Percentiles rank a stretch among this genome's conserved stretches.
Conservation (phyloP, 345 rosid species). For the Acer campestre region DNA sequence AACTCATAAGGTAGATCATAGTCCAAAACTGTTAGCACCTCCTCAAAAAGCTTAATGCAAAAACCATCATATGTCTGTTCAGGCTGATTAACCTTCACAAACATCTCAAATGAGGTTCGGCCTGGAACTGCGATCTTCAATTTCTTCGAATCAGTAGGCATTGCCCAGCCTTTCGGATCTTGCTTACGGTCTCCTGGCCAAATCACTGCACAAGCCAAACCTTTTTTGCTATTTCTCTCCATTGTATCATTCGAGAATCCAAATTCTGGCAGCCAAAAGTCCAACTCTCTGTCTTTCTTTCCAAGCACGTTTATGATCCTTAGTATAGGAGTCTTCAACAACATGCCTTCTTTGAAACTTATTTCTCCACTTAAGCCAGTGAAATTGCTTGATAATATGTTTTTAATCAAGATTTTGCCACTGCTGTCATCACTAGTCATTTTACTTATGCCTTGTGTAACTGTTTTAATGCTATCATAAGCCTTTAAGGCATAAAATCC, state of each 20-base stretch:
- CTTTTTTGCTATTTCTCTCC: neutral
- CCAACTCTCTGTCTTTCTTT: slow-evolving; percentile 39
- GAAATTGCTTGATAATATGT: slow-evolving; percentile 30
- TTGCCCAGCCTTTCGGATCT: slow-evolving; percentile 45
- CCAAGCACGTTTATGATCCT: slow-evolving; percentile 44
- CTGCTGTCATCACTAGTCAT: neutral
- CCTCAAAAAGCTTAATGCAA: slow-evolving; percentile 47
- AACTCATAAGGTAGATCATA: slow-evolving; percentile 34
- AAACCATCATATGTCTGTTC: slow-evolving; percentile 38
- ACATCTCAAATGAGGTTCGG: slow-evolving; percentile 40
- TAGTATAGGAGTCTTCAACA: slow-evolving; percentile 13
- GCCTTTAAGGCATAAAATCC: slow-evolving; percentile 41
- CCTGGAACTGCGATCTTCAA: slow-evolving; percentile 52
- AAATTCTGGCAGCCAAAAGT: slow-evolving; percentile 39
- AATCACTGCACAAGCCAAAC: slow-evolving; percentile 23
- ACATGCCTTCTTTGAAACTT: slow-evolving; percentile 26
- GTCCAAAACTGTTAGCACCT: slow-evolving; percentile 13
- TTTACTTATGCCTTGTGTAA: slow-evolving; percentile 21
- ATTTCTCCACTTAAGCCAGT: slow-evolving; percentile 48
- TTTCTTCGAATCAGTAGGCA: slow-evolving; percentile 31
- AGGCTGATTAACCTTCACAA: slow-evolving; percentile 35
- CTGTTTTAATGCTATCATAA: slow-evolving; percentile 38
- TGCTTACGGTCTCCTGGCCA: slow-evolving; percentile 41
- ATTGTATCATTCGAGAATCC: slow-evolving; percentile 31
- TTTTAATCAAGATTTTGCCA: slow-evolving; percentile 14